phyloP scores from a whole-genome alignment of 169 alveolate species.

The Besnoitia besnoiti region DNA sequence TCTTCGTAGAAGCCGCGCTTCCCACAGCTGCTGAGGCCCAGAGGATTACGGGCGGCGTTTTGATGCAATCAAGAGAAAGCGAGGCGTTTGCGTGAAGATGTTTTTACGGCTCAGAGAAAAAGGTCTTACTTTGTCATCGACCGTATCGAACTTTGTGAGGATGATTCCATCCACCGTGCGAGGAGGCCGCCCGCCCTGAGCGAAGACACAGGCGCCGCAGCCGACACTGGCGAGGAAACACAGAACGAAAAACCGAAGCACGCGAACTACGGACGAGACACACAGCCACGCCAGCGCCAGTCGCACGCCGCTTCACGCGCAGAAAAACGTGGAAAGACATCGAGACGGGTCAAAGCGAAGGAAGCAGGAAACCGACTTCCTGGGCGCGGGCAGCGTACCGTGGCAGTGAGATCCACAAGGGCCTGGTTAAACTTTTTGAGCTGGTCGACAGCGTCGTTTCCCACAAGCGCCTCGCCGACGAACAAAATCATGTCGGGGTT shows the following conservation, averaged over 20 bases:
- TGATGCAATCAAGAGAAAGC: too few species aligned
- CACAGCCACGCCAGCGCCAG: too few species aligned
- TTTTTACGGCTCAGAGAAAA: too few species aligned
- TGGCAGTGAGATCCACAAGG: slow-evolving; percentile 77
- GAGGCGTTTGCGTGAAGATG: too few species aligned
- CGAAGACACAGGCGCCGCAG: not conserved
- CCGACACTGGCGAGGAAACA: not conserved
- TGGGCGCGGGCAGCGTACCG: not conserved
- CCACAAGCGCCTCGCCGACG: slow-evolving; percentile 99
- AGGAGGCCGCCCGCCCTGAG: slow-evolving; percentile 76
- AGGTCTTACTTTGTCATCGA: slow-evolving; percentile 62
- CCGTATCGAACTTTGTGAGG: slow-evolving; percentile 98
- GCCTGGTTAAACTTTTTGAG: slow-evolving; percentile 95
- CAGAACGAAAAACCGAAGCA: slow-evolving; percentile 53
- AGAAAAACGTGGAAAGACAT: not conserved
- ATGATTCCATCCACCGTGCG: slow-evolving; percentile 99
- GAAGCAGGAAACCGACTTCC: not conserved
- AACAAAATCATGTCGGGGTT: slow-evolving; percentile 97
- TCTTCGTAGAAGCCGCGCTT: too few species aligned
- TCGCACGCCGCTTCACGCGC: too few species aligned
- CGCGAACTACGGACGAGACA: not conserved
- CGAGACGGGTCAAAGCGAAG: not conserved
- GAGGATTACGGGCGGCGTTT: too few species aligned
- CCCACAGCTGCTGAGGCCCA: too few species aligned
- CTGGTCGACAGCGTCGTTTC: slow-evolving; percentile 99